Conservation (phyloP, 495 filamentous ascomycete species). For the Pyrenula massariospora region DNA sequence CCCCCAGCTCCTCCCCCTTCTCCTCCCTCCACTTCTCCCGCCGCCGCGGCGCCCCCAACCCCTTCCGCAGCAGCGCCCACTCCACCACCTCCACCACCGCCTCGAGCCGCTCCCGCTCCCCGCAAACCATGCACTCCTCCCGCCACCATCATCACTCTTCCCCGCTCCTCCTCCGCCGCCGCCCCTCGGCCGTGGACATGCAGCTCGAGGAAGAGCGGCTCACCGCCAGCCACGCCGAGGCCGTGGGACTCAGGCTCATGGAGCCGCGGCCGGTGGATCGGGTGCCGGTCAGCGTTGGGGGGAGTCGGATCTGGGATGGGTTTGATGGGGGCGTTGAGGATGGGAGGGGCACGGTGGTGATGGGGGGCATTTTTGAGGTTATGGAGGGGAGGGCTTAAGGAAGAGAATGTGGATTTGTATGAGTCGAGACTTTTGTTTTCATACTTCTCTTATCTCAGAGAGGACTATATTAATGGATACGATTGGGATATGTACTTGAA, state of each 20-base stretch:
- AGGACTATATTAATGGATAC: no score
- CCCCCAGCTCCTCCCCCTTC: slow-evolving; percentile 16
- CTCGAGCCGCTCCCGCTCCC: slow-evolving; percentile 11
- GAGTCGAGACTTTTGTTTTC: no score
- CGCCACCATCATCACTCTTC: slow-evolving; percentile 24
- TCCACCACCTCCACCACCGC: slow-evolving; percentile 2
- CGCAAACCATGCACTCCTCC: slow-evolving; percentile 10
- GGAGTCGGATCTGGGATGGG: slow-evolving; percentile 5
- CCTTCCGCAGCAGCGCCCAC: slow-evolving; percentile 15
- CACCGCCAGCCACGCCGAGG: slow-evolving; percentile 22
- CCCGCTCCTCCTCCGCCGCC: slow-evolving; percentile 23
- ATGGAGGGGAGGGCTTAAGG: slow-evolving; percentile 22
- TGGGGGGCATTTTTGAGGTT: slow-evolving; percentile 37
- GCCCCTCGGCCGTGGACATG: slow-evolving; percentile 30
- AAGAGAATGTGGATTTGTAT: no score
- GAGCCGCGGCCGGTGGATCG: slow-evolving; percentile 31
- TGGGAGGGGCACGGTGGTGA: slow-evolving; percentile 26
- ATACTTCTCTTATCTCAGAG: no score
- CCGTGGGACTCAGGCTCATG: slow-evolving; percentile 31
- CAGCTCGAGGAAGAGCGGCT: slow-evolving; percentile 28
- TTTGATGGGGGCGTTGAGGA: neutral
- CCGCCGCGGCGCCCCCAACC: slow-evolving; percentile 5
- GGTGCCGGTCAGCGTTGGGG: slow-evolving; percentile 12
- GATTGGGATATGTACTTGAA: no score
- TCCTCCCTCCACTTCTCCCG: slow-evolving; percentile 16